Percentiles rank a stretch among this genome's conserved stretches.
phyloP scores from a whole-genome alignment of 192 early-diverging fungal species.

The Podila verticillata region DNA sequence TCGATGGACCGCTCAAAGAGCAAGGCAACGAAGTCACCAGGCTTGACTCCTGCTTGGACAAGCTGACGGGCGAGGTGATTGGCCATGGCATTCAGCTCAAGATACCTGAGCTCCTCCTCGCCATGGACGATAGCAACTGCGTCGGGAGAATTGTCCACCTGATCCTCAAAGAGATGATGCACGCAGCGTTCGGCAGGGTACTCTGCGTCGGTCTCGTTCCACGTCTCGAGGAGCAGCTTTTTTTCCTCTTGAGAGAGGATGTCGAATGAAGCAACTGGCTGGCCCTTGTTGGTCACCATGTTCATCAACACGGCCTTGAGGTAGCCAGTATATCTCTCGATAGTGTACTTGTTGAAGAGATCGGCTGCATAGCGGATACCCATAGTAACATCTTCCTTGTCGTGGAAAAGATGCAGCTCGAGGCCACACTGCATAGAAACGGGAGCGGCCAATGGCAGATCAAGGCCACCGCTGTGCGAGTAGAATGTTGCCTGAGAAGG shows the following conservation, averaged over 20 bases:
- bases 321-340: constrained; percentile 1
- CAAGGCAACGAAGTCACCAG: constrained; percentile 4
- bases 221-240: background rate
- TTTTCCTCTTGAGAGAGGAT: too few relatives aligned
- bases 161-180: constrained; percentile 3
- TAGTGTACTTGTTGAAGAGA: background rate
- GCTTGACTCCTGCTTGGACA: constrained; percentile 1
- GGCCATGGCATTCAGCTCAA: constrained; percentile 4
- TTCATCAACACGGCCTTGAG: background rate
- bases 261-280: too few relatives aligned
- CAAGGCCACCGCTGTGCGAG: constrained; percentile 2
- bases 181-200: background rate
- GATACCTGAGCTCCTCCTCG: background rate
- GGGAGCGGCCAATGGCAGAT: background rate
- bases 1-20: constrained; percentile 3
- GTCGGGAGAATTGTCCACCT: constrained; percentile 4
- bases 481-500: background rate
- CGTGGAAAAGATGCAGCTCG: background rate
- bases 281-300: background rate
- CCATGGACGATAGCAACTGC: constrained; percentile 4
- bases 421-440: constrained; percentile 1
- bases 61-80: constrained; percentile 1
- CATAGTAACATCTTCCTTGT: background rate
- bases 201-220: background rate
- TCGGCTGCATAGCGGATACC: constrained; percentile 1